Conservation (phyloP, 1,139 yeast genomes). For the Hemisphaericaspora xylanilytica region DNA sequence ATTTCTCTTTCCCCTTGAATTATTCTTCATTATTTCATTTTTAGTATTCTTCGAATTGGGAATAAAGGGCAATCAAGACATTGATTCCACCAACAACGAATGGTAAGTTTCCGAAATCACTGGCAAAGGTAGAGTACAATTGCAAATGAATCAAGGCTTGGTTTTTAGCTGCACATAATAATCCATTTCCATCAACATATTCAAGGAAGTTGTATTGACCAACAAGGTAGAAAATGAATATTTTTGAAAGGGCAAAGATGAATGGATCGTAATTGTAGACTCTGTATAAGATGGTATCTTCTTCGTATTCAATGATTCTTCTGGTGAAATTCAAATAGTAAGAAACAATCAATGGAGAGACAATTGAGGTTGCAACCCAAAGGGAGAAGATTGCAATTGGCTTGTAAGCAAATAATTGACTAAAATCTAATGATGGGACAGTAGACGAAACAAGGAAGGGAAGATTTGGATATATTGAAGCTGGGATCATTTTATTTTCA, state of each 20-base stretch:
- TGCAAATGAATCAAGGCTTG: constrained; percentile 38
- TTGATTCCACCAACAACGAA: constrained; percentile 48
- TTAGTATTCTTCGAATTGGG: constrained; percentile 45
- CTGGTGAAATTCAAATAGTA: constrained; percentile 56
- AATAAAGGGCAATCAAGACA: constrained; percentile 50
- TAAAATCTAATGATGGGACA: constrained; percentile 35
- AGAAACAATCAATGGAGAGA: constrained; percentile 45
- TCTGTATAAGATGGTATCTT: constrained; percentile 37
- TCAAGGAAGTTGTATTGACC: constrained; percentile 31
- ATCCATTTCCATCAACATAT: constrained; percentile 27
- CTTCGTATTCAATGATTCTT: constrained; percentile 40
- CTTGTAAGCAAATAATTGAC: constrained; percentile 29
- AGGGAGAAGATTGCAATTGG: constrained; percentile 32
- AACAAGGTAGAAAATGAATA: constrained; percentile 45
- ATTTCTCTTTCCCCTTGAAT: background rate
- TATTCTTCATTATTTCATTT: background rate
- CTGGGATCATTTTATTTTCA: constrained; percentile 39
- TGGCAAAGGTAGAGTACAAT: constrained; percentile 32
- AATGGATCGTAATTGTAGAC: constrained; percentile 54
- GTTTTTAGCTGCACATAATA: constrained; percentile 36
- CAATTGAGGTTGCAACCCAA: constrained; percentile 44
- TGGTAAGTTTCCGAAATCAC: constrained; percentile 48
- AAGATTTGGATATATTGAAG: constrained; percentile 33
- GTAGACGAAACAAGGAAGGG: constrained; percentile 25
- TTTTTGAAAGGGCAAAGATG: constrained; percentile 52